Base-by-base conservation (phyloP, 2,329 filamentous ascomycete genomes). In the Trichoderma lentiforme region DNA sequence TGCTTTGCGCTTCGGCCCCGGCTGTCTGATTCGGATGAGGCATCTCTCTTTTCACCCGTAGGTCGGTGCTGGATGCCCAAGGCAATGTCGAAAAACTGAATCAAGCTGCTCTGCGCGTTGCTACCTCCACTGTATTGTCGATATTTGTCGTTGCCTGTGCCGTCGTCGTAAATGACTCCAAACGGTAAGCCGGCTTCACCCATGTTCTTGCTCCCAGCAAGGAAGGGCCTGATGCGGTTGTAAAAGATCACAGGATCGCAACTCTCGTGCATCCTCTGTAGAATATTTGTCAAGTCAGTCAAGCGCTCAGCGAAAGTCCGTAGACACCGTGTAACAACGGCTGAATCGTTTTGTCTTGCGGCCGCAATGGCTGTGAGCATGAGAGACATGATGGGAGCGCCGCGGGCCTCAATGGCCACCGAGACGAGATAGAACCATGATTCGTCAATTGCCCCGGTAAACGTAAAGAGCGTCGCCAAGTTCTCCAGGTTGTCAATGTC, bases 401-500 rank as follows among this genome's bases (percentile, higher is more conserved):
- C 95, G 71, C 94, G 91, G 70, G 95, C 94, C 83, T 99, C 96
- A 74, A 99, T 98, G 74, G 95, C 96, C 3, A 98, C 93, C 0
- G 94, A 98, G 67, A 98, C 90, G 14, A 99, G 87, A 80, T 98
- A 99, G 80, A 99, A 99, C 96, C 96, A 99, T 74, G 96, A 97
- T 83, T 99, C 96, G 79, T 99, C 96, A 70, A 97, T 86, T 8
- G 94, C 95, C 65, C 96, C 96, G 18, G 96, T 98, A 79, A 98
- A 97, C 18, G 96, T 98, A 77, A 91, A 90, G 73, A 98, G 86
- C 2, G 93, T 96, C 53, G 93, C 91, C 71, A 99, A 87, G 77
- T 99, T 98, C 78, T 96, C 91, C 60, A 98, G 87, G 74, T 90
- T 90, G 78, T 97, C 93, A 71, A 96, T 89, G 43, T 89, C 88